Evolutionary conservation across 1,284 basidiomycete genomes (phyloP), one percentile per base, ranked within the genome.

Genomic region (Ceratobasidium sp.): DNA sequence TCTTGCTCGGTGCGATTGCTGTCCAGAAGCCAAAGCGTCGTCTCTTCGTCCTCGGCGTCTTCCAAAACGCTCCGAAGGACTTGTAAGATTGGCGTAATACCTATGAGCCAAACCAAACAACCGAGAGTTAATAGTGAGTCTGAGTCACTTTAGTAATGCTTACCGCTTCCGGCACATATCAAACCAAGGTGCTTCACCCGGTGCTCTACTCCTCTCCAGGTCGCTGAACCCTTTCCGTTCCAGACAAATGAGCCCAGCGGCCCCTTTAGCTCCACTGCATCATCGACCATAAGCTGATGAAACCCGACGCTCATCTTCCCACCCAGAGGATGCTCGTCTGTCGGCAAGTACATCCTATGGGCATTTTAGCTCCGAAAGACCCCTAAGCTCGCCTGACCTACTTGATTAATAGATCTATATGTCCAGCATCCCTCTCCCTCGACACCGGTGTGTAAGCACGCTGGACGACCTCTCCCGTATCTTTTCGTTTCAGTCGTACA

Each of bases 391-490:
- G 14, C 16, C 18, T 11, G 0, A 78, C 79, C 1, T 76, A 83
- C 84, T 90, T 91, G 81, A 90, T 82, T 59, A 88, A 78, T 49
- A 89, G 78, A 67, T 89, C 88, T 41, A 90, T 81, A 71, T 79
- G 84, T 0, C 88, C 89, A 28, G 79, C 80, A 9, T 82, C 83
- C 35, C 80, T 79, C 55, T 81, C 79, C 58, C 78, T 78, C 18
- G 87, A 88, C 44, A 90, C 83, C 0, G 89, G 89, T 1, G 89
- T 91, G 75, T 91, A 91, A 0, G 88, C 87, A 30, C 89, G 81
- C 76, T 89, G 88, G 0, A 90, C 83, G 0, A 87, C 73, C 70
- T 87, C 83, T 9, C 84, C 84, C 8, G 79, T 80, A 30, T 80
- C 80, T 73, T 85, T 85, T 55, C 83, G 77, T 58, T 78, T 78